Evolutionary conservation across 805 yeast species (phyloP), one percentile per base, ranked within the genome.

Genomic region (Ogataea ganodermae): DNA sequence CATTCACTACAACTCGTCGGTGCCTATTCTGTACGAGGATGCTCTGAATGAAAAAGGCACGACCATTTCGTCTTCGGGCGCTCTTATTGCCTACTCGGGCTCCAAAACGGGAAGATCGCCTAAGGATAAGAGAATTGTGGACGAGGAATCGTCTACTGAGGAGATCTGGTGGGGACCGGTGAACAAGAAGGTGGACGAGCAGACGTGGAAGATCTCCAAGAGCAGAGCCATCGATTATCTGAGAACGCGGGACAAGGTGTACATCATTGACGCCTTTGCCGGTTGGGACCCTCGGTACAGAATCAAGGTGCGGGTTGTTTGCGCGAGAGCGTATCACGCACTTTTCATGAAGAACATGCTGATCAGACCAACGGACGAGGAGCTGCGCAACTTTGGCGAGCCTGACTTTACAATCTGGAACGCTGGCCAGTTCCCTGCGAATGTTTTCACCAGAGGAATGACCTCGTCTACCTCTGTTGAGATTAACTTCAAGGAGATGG

Each of bases 121-220:
- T 68, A 88, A 87, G 76, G 99, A 92, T 74, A 92, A 92, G 72
- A 87, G 99, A 75, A 89, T 92, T 68, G 97, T 92, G 53, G 97
- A 91, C 62, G 98, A 94, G 75, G 86, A 81, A 60, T 78, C 94
- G 43, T 89, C 97, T 32, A 72, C 79, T 51, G 79, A 88, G 49
- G 75, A 91, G 64, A 82, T 92, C 60, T 92, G 99, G 99, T 92
- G 99, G 99, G 99, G 99, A 21, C 98, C 98, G 2, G 99, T 92
- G 58, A 92, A 92, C 76, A 89, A 87, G 73, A 88, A 92, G 73
- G 91, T 92, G 60, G 86, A 89, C 51, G 96, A 89, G 72, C 83
- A 84, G 67, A 90, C 97, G 18, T 92, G 98, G 98, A 81, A 82
- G 61, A 90, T 92, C 62, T 88, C 95, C 69, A 86, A 96, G 69